Evolutionary conservation across 345 rosid species (phyloP).

Genomic region (Luvunga scandens): DNA sequence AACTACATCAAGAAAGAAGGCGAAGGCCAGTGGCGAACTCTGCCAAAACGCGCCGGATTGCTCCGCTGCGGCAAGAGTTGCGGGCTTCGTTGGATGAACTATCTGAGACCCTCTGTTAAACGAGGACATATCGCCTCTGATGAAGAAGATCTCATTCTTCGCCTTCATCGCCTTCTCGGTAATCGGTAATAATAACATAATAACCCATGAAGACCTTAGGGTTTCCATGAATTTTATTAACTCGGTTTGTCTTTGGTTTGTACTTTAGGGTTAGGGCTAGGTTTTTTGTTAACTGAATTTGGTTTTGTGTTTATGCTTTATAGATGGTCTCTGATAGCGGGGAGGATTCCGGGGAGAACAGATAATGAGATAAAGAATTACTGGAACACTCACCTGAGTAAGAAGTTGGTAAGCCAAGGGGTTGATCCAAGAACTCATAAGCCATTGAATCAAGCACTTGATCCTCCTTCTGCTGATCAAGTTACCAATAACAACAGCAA

Average conservation of each 20-base stretch:
- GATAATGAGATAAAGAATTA: constrained; percentile 73
- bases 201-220: background rate
- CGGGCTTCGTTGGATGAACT: constrained; percentile 74
- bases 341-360: constrained; percentile 64
- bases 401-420: constrained; percentile 61
- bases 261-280: background rate
- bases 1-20: constrained; percentile 54
- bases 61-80: constrained; percentile 73
- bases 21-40: constrained; percentile 57
- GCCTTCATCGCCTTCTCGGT: constrained; percentile 63
- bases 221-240: background rate
- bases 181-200: constrained; percentile 33
- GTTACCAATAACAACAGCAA: background rate
- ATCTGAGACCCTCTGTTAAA: constrained; percentile 58
- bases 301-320: background rate
- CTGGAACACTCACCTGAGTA: constrained; percentile 71
- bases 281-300: background rate
- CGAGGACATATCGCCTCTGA: constrained; percentile 63
- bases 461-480: background rate
- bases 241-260: too few species aligned
- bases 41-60: constrained; percentile 57
- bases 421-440: constrained; percentile 66
- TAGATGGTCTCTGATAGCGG: constrained; percentile 68
- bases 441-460: constrained; percentile 33
- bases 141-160: constrained; percentile 67